Base-by-base conservation (phyloP, 306 rosid species). In the Quercus alba region DNA sequence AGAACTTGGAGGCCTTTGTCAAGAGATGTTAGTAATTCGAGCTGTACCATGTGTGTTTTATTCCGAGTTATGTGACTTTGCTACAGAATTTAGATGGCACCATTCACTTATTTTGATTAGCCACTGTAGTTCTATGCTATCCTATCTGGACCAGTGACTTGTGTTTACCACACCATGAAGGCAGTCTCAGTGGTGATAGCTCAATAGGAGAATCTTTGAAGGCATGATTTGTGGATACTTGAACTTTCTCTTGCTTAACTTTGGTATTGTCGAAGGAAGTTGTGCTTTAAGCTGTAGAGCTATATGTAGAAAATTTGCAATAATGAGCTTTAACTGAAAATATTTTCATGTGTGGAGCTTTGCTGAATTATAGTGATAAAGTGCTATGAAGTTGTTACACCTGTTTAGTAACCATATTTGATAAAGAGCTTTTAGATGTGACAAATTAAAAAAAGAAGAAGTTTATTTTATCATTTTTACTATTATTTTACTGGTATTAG, bases 131-230 rank as follows among this genome's bases (percentile, higher is more conserved):
- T 25, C 62, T 38, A 11, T 33, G 49, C 62, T 38, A 15, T 64
- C 75, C 49, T 77, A 61, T 56, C 33, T 46, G 62, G 25, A 11
- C 66, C 67, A 35, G 52, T 20, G 28, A 70, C 21, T 70, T 75
- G 33, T 80, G 62, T 63, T 56, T 55, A 64, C 44, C 74, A 49
- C 73, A 31, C 78, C 63, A 21, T 38, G 64, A 74, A 73, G 77
- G 54, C 63, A 77, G 33, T 80, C 51, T 23, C 56, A 70, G 55
- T 70, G 38, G 56, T 68, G 74, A 81, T 77, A 76, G 49, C 25
- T 70, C 72, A 44, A 51, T 61, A 70, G 19, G 51, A 28, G 72
- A 70, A 31, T 58, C 70, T 77, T 54, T 44, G 11, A 20, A 28
- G 69, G 68, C 21, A 6, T 72, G 61, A 77, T 70, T 31, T 25